These are phyloP conservation scores for Cryptosporidium ubiquitum DNA, from an alignment of 169 alveolate species.

Conservation along the genomic window DNA sequence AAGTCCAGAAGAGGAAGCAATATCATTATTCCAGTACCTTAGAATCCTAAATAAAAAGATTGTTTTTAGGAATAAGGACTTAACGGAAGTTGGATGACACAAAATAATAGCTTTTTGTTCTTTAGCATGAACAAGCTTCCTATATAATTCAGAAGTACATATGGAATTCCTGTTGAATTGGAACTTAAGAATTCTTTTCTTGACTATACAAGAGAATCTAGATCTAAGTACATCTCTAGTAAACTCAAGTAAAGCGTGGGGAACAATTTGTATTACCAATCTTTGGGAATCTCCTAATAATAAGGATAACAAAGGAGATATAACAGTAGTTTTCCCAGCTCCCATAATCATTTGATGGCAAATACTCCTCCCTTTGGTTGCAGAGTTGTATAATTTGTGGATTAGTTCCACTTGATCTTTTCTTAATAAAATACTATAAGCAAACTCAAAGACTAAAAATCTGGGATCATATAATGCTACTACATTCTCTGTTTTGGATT, in stretches of 20 bases:
- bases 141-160: slow-evolving; percentile 84
- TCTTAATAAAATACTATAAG: slow-evolving; percentile 87
- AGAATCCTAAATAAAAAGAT: slow-evolving; percentile 81
- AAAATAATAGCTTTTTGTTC: slow-evolving; percentile 87
- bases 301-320: slow-evolving; percentile 85
- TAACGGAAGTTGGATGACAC: slow-evolving; percentile 89
- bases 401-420: slow-evolving; percentile 88
- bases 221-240: slow-evolving; percentile 86
- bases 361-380: slow-evolving; percentile 82
- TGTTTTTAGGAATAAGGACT: slow-evolving; percentile 87
- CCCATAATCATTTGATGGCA: slow-evolving; percentile 95
- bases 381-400: slow-evolving; percentile 80
- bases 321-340: slow-evolving; percentile 93
- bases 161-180: slow-evolving; percentile 83
- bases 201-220: slow-evolving; percentile 86
- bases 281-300: slow-evolving; percentile 83
- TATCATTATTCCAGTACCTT: slow-evolving; percentile 57
- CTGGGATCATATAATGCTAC: slow-evolving; percentile 88
- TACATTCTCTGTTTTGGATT: neutral
- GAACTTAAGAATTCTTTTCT: slow-evolving; percentile 85
- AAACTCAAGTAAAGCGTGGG: slow-evolving; percentile 88
- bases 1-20: slow-evolving; percentile 20
- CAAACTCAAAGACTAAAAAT: slow-evolving; percentile 89
- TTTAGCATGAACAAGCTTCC: slow-evolving; percentile 86
- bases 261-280: slow-evolving; percentile 83